Base-by-base conservation (phyloP, 2,329 filamentous ascomycete species). In the Scorias spongiosa region DNA sequence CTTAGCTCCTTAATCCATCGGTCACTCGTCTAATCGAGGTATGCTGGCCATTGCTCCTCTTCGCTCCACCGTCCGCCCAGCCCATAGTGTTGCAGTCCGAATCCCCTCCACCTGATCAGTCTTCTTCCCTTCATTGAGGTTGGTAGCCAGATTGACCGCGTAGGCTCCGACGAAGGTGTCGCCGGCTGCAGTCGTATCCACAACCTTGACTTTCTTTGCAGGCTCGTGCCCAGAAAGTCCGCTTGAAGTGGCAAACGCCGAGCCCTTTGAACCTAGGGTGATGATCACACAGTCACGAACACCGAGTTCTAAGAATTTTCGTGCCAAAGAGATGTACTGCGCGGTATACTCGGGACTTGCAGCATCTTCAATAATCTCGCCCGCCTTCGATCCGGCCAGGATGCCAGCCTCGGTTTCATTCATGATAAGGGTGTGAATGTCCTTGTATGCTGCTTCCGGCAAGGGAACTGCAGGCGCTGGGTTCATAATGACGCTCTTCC, bases 111-210 rank as follows among this genome's bases (percentile, higher is more conserved):
- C 73, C 39, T 82, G 63, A 28, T 68, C 63, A 40, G 69, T 68
- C 5, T 57, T 58, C 14, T 66, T 58, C 14, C 63, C 59, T 10
- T 58, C 57, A 10, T 66, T 59, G 20, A 62, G 63, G 46, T 63
- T 60, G 46, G 66, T 70, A 34, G 84, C 84, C 28, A 81, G 73
- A 45, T 78, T 75, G 20, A 91, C 75, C 2, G 85, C 83, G 60
- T 94, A 93, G 17, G 78, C 82, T 2, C 91, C 89, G 5, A 93
- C 84, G 65, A 95, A 95, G 0, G 89, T 95, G 61, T 96, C 89
- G 0, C 89, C 89, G 5, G 91, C 91, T 1, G 83, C 89, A 7
- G 89, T 96, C 1, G 89, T 96, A 61, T 96, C 89, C 4, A 95
- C 77, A 1, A 96, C 89, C 45, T 73, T 65, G 14, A 85, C 81